Evolutionary conservation across 2,329 filamentous ascomycete species (phyloP).

Genomic region (Botrytis pseudocinerea): DNA sequence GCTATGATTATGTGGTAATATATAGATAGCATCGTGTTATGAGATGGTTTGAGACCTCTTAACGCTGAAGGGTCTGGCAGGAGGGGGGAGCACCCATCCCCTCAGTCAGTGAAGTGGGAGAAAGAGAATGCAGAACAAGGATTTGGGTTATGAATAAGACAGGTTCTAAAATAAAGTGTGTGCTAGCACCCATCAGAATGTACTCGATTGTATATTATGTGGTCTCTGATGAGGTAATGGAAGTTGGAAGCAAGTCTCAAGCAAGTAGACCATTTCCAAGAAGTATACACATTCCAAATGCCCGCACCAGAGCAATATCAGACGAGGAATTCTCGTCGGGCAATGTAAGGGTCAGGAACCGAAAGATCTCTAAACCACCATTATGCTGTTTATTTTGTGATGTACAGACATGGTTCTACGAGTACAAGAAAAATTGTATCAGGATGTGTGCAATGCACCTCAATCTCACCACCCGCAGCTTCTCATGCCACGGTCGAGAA

Average conservation of each 20-base stretch:
- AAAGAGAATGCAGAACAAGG: not conserved
- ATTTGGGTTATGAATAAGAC: not conserved
- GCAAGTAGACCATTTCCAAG: constrained; percentile 1
- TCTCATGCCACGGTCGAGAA: constrained; percentile 20
- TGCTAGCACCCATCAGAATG: not conserved
- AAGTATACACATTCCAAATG: not conserved
- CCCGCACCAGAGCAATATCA: not conserved
- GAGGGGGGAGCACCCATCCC: not conserved
- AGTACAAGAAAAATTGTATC: constrained; percentile 30
- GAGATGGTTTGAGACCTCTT: not conserved
- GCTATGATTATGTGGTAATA: not conserved
- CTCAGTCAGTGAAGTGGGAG: not conserved
- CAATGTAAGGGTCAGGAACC: not conserved
- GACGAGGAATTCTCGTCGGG: not conserved
- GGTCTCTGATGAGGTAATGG: not conserved
- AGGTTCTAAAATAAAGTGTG: not conserved
- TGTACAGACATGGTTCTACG: constrained; percentile 31
- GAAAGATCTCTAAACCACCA: constrained; percentile 28
- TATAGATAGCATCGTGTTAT: not conserved
- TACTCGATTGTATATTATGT: not conserved
- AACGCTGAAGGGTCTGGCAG: not conserved
- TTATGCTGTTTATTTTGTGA: constrained; percentile 37
- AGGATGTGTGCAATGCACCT: constrained; percentile 29
- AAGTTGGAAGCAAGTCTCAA: not conserved
- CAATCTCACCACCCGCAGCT: constrained; percentile 21